These are phyloP conservation scores for Powellomyces hirtus DNA, from an alignment of 192 early-diverging fungal species.

Conservation along the genomic window DNA sequence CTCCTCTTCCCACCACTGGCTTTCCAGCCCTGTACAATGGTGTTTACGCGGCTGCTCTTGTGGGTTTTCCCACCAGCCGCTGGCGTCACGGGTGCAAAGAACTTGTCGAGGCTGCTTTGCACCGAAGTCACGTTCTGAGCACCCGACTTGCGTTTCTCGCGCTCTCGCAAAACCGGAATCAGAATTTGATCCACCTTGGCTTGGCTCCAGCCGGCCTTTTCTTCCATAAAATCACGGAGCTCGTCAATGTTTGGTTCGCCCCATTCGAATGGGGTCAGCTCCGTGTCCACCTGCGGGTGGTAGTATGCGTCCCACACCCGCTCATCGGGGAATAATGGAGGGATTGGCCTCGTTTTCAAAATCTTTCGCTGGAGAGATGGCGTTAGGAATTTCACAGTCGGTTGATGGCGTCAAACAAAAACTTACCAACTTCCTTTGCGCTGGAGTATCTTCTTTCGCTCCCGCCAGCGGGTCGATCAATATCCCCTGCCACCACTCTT, in stretches of 20 bases:
- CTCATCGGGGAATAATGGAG: conserved; percentile 75
- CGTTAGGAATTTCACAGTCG: neutral
- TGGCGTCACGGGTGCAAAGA: conserved; percentile 13
- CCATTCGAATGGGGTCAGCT: conserved; percentile 62
- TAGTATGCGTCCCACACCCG: conserved; percentile 77
- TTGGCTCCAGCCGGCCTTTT: conserved; percentile 61
- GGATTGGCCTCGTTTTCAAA: conserved; percentile 64
- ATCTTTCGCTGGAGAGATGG: conserved; percentile 15
- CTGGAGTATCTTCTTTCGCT: neutral
- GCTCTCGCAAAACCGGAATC: conserved; percentile 64
- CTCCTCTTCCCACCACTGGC: too few relatives aligned
- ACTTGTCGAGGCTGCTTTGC: conserved; percentile 39
- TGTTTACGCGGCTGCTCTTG: neutral
- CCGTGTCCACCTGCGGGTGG: conserved; percentile 71
- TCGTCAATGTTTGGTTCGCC: conserved; percentile 68
- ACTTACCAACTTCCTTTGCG: neutral
- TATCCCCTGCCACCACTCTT: conserved; percentile 52
- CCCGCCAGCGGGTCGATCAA: conserved; percentile 39
- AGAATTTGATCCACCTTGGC: conserved; percentile 66
- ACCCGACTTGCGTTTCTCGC: conserved; percentile 10
- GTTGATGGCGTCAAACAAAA: neutral
- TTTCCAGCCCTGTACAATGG: conserved; percentile 5
- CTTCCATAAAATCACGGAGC: conserved; percentile 61
- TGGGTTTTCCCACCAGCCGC: neutral
- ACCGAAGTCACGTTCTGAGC: neutral